Conservation (phyloP, 2,329 filamentous ascomycete species). For the Calycina herbarum region DNA sequence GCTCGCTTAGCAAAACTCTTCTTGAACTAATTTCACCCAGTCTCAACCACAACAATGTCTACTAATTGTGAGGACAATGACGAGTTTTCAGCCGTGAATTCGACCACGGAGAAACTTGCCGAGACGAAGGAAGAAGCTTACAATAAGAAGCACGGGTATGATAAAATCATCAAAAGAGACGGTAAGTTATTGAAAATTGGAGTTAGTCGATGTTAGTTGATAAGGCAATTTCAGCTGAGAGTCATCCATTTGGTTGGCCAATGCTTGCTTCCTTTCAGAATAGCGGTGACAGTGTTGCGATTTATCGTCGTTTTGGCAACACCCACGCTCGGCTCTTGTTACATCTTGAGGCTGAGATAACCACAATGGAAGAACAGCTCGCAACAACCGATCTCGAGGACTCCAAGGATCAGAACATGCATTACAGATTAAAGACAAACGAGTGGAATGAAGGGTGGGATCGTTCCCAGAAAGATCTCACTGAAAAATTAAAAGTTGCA, state of each 20-base stretch:
- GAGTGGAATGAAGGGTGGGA: constrained; percentile 20
- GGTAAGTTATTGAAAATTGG: neutral
- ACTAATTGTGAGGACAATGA: neutral
- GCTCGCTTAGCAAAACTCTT: neutral
- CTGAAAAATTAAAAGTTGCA: constrained; percentile 17
- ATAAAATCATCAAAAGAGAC: neutral
- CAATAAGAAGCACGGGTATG: neutral
- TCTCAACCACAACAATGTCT: neutral
- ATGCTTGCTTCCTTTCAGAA: constrained; percentile 22
- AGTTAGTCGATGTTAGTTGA: neutral
- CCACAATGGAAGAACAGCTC: constrained; percentile 12
- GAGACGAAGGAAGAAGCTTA: neutral
- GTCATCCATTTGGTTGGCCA: constrained; percentile 17
- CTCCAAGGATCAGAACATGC: neutral
- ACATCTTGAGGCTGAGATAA: constrained; percentile 20
- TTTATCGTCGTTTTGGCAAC: constrained; percentile 20
- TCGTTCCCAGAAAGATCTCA: constrained; percentile 17
- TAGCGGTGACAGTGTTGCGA: constrained; percentile 11
- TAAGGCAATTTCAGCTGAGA: constrained; percentile 8
- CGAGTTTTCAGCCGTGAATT: neutral
- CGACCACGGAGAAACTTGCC: neutral
- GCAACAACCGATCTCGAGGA: constrained; percentile 13
- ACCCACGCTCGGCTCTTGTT: constrained; percentile 20
- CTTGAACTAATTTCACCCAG: neutral
- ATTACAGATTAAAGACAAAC: constrained; percentile 14